Evolutionary conservation across 495 filamentous ascomycete genomes (phyloP), one percentile per base, ranked within the genome.

Genomic region (Recurvomyces mirabilis): DNA sequence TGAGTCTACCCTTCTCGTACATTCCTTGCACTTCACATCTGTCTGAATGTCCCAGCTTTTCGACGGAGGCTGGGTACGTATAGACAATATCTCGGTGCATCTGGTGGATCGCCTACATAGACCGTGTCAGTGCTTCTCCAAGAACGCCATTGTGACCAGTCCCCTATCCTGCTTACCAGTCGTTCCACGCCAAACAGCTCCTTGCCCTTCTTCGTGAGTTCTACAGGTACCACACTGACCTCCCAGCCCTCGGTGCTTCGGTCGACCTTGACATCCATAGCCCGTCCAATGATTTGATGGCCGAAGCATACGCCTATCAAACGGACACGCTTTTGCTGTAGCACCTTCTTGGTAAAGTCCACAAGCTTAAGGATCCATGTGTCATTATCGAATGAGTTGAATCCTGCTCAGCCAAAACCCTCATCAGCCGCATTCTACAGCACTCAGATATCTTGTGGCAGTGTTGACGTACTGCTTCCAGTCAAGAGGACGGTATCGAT

Each of bases 51-150:
- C 80, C 87, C 0, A 95, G 71, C 5, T 67, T 53, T 29, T 78
- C 66, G 12, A 78, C 75, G 21, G 71, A 73, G 0, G 65, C 53
- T 0, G 89, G 87, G 14, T 77, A 72, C 10, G 68, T 57, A 45
- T 65, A 70, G n/a, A 89, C 81, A 23, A 83, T 74, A 56, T 94
- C 88, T 33, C 74, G 73, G 64, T 96, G 87, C 87, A 93, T 93
- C 64, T 94, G 87, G 53, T 87, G 79, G 38, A 94, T 73, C 28
- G 70, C 71, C 87, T 93, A 51, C 32, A 25, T 24, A 17, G 17
- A n/a, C n/a, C 41, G 12, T 20, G 35, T 41, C 30, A 41, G 40
- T 24, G 11, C 20, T 29, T 35, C 32, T n/a, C n/a, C n/a, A n/a
- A n/a, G n/a, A n/a, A n/a, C n/a, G n/a, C n/a, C n/a, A n/a, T n/a